Conservation (phyloP, 1,284 basidiomycete species). For the Boletus mariae region DNA sequence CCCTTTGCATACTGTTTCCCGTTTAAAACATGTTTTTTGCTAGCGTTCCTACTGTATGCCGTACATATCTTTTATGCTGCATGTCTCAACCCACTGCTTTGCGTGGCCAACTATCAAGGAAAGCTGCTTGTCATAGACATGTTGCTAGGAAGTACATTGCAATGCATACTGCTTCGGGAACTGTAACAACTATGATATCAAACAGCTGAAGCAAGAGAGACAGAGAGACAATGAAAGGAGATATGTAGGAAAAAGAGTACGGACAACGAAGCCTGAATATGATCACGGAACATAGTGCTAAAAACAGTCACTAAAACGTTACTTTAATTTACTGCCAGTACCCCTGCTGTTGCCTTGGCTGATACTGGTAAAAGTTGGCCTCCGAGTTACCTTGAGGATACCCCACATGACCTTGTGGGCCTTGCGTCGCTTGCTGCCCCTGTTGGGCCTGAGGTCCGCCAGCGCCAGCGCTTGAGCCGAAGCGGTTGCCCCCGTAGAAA, state of each 20-base stretch:
- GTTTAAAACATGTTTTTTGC: neutral
- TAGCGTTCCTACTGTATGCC: slow-evolving; percentile 2
- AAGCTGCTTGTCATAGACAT: slow-evolving; percentile 19
- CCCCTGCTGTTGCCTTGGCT: slow-evolving; percentile 59
- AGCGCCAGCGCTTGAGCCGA: slow-evolving; percentile 45
- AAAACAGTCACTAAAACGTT: slow-evolving; percentile 17
- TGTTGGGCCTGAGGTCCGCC: slow-evolving; percentile 44
- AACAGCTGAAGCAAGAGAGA: slow-evolving; percentile 31
- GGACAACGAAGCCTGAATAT: slow-evolving; percentile 9
- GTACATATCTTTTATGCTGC: slow-evolving; percentile 4
- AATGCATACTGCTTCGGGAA: slow-evolving; percentile 24
- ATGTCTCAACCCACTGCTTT: neutral
- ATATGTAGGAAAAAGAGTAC: slow-evolving; percentile 19
- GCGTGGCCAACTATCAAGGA: neutral
- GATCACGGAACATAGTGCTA: slow-evolving; percentile 3
- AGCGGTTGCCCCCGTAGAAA: slow-evolving; percentile 63
- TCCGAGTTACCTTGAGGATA: slow-evolving; percentile 56
- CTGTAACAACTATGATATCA: slow-evolving; percentile 28
- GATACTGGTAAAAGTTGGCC: slow-evolving; percentile 64
- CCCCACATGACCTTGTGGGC: slow-evolving; percentile 61
- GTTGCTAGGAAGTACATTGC: slow-evolving; percentile 32
- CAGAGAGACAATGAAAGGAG: slow-evolving; percentile 8
- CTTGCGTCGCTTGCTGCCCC: slow-evolving; percentile 44
- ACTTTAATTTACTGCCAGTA: slow-evolving; percentile 59
- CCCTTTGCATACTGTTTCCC: neutral